These are phyloP conservation scores for Candolleomyces efflorescens DNA, from an alignment of 768 basidiomycete genomes.

Conservation along the genomic window DNA sequence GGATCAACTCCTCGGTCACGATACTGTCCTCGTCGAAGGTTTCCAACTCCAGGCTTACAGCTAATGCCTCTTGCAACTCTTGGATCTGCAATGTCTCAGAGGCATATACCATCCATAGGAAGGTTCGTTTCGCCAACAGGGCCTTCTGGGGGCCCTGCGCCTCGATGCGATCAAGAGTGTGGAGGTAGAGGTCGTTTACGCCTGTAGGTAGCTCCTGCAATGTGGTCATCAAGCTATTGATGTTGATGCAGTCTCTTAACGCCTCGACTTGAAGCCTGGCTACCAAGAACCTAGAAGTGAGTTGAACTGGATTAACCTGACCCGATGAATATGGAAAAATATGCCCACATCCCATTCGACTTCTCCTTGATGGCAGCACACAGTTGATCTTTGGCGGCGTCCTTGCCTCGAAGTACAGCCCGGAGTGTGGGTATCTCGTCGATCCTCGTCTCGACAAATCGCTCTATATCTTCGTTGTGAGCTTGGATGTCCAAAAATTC, in stretches of 20 bases:
- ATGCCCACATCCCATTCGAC: too few relatives aligned
- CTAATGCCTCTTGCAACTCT: background rate
- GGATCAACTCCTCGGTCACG: background rate
- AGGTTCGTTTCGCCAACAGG: background rate
- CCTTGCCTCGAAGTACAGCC: too few relatives aligned
- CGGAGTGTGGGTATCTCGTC: too few relatives aligned
- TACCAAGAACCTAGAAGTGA: background rate
- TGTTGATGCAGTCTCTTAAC: background rate
- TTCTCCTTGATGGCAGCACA: too few relatives aligned
- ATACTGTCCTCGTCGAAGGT: background rate
- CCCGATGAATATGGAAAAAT: too few relatives aligned
- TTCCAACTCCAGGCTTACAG: background rate
- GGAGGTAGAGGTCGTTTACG: background rate
- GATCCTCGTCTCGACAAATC: too few relatives aligned
- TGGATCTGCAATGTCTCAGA: background rate
- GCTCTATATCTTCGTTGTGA: too few relatives aligned
- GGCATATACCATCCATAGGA: background rate
- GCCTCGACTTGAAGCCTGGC: conserved; percentile 5
- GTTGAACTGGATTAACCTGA: background rate
- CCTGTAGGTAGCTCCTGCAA: background rate
- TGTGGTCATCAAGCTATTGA: background rate
- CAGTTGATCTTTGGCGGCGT: too few relatives aligned
- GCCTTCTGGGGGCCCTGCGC: background rate
- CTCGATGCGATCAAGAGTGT: background rate
- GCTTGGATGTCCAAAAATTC: too few relatives aligned